Evolutionary conservation across 106 monocot genomes (phyloP).

Genomic region (Dendrobium officinale): DNA sequence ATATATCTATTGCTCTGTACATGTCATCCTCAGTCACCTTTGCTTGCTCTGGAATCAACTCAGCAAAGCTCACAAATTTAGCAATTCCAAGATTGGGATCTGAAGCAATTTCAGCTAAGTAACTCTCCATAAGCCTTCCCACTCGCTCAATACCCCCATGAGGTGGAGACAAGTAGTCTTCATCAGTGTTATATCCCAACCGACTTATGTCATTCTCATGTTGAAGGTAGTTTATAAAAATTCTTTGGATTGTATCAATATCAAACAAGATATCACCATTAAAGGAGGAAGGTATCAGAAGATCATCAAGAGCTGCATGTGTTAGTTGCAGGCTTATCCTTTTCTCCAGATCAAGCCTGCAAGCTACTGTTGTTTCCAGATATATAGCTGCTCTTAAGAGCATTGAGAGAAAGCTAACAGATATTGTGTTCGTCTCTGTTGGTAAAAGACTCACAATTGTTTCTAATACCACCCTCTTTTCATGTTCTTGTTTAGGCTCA

Average conservation of each 20-base stretch:
- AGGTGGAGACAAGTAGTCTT: slow-evolving; percentile 30
- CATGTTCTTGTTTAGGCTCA: slow-evolving; percentile 68
- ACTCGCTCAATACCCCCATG: slow-evolving; percentile 42
- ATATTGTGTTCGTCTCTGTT: slow-evolving; percentile 60
- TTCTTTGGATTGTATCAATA: slow-evolving; percentile 71
- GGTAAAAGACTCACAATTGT: slow-evolving; percentile 79
- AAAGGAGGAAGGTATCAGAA: slow-evolving; percentile 66
- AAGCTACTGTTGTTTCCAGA: slow-evolving; percentile 82
- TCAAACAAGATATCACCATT: slow-evolving; percentile 43
- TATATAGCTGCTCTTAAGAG: slow-evolving; percentile 64
- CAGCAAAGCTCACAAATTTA: slow-evolving; percentile 61
- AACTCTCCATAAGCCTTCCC: slow-evolving; percentile 78
- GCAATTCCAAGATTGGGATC: slow-evolving; percentile 51
- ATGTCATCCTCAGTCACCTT: slow-evolving; percentile 74
- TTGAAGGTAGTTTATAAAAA: slow-evolving; percentile 67
- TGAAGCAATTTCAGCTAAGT: slow-evolving; percentile 76
- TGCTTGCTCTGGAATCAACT: slow-evolving; percentile 66
- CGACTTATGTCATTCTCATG: slow-evolving; percentile 20
- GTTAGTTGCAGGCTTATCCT: slow-evolving; percentile 62
- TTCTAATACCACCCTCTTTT: slow-evolving; percentile 75
- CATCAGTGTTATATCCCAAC: slow-evolving; percentile 27
- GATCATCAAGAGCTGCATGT: slow-evolving; percentile 74
- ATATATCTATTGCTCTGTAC: slow-evolving; percentile 91
- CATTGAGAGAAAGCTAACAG: slow-evolving; percentile 82
- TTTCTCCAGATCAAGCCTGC: slow-evolving; percentile 80